Evolutionary conservation across 257 asterid species (phyloP), one percentile per base, ranked within the genome.

Genomic region (Solanum bulbocastanum): DNA sequence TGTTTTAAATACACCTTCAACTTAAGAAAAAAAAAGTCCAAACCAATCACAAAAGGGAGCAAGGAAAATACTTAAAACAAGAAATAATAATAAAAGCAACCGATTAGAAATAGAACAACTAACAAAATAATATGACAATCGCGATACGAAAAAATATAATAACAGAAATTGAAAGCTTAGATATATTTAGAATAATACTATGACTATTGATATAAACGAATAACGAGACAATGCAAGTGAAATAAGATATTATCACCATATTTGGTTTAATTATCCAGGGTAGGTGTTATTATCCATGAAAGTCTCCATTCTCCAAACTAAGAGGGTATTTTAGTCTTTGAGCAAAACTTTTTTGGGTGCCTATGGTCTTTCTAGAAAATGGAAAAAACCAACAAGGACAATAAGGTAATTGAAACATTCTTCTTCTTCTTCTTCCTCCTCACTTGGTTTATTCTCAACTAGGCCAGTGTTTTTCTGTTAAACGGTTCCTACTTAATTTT

Each of bases 401-500:
- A 35, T 5, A 7, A 14, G 5, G 94, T 92, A 87, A 87, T 74
- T 81, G 76, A 2, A 27, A 6, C 27, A 8, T 30, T 88, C 92
- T 46, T 37, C 90, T 46, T 46, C 23, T 52, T 52, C 62, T 52
- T 56, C 92, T 87, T 91, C 93, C 16, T 88, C 92, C 52, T 46
- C 90, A 60, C 83, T 78, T 88, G 22, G 60, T 74, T 83, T 76
- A 60, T 90, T 84, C 84, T 44, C 25, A 73, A n/a, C 88, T 87
- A 85, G 37, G 71, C 90, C 89, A 83, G 87, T 88, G 87, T 88
- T 87, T 90, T 90, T 92, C 93, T 88, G 95, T 94, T 91, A 74
- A 68, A 89, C 95, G 40, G 95, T 88, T 93, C 46, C 90, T 88
- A 72, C 89, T 87, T 37, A 86, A 84, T 87, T 88, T 79, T 40